A percentile compares a stretch with the other conserved stretches of the same genome.
These are phyloP conservation scores for Lithohypha guttulata DNA, from an alignment of 2,329 filamentous ascomycete species.

Conservation along the genomic window DNA sequence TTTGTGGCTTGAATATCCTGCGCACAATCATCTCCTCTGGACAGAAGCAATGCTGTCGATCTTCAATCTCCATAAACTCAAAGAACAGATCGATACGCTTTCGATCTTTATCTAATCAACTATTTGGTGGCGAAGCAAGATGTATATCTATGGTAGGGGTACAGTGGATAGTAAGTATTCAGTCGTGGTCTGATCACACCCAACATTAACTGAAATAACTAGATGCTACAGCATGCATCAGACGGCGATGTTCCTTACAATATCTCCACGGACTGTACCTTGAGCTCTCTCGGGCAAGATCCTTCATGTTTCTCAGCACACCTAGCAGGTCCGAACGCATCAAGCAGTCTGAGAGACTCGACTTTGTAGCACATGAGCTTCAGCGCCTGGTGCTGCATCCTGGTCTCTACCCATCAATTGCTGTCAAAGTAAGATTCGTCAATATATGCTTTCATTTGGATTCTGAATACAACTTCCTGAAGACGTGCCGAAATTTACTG, in stretches of 20 bases:
- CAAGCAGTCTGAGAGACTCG: slow-evolving; percentile 11
- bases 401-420: slow-evolving; percentile 13
- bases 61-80: too few species aligned
- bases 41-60: too few species aligned
- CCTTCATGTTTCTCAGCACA: slow-evolving; percentile 13
- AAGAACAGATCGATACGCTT: too few species aligned
- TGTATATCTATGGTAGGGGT: too few species aligned
- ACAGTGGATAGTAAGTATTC: too few species aligned
- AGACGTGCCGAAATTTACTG: slow-evolving; percentile 12
- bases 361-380: slow-evolving; percentile 11
- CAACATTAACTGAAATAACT: too few species aligned
- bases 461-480: slow-evolving; percentile 13
- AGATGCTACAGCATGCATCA: slow-evolving; percentile 11
- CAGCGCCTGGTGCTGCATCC: slow-evolving; percentile 13
- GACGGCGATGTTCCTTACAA: slow-evolving; percentile 10
- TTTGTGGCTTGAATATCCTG: too few species aligned
- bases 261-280: slow-evolving; percentile 13
- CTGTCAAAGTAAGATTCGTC: slow-evolving; percentile 10
- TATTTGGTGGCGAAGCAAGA: too few species aligned
- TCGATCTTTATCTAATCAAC: too few species aligned
- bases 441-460: slow-evolving; percentile 13
- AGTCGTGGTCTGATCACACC: too few species aligned
- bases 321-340: neutral
- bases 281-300: slow-evolving; percentile 15
- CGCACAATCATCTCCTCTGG: too few species aligned